Conservation (phyloP, 23 red algal genomes). For the Gracilaria domingensis region DNA sequence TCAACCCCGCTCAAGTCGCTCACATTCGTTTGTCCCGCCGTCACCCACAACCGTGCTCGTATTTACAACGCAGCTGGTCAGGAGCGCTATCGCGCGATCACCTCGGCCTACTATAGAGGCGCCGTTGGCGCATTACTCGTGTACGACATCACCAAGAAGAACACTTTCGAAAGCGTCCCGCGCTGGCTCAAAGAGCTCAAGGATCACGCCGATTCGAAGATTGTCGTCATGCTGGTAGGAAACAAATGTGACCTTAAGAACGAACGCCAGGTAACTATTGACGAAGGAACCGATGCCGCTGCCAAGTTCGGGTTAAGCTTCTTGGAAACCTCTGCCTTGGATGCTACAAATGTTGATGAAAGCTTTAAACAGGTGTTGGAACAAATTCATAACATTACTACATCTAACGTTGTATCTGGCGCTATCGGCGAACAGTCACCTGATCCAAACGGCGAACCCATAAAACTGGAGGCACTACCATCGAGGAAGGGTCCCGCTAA, state of each 20-base stretch:
- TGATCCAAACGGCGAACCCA: constrained; percentile 28
- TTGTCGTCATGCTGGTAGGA: constrained; percentile 94
- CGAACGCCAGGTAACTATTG: constrained; percentile 74
- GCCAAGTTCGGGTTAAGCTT: constrained; percentile 72
- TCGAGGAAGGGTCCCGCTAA: constrained; percentile 1
- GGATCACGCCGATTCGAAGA: constrained; percentile 93
- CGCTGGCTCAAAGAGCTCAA: constrained; percentile 93
- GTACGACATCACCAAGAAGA: constrained; percentile 93
- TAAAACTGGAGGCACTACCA: constrained; percentile 23
- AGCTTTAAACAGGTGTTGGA: constrained; percentile 87
- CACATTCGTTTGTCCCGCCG: not conserved
- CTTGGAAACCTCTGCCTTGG: constrained; percentile 91
- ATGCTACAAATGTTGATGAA: constrained; percentile 91
- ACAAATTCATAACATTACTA: constrained; percentile 76
- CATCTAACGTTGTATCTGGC: constrained; percentile 26
- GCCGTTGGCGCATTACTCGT: constrained; percentile 94
- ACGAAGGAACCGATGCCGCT: constrained; percentile 75
- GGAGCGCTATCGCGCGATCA: constrained; percentile 96
- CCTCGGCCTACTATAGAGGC: constrained; percentile 94
- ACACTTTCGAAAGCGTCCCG: constrained; percentile 84
- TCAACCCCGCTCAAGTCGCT: not conserved
- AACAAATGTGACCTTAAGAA: constrained; percentile 94
- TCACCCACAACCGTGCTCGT: not conserved
- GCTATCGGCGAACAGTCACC: constrained; percentile 25
- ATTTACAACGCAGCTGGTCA: constrained; percentile 64